Evolutionary conservation across 129 eudicot species (phyloP).

Genomic region (Apium graveolens): DNA sequence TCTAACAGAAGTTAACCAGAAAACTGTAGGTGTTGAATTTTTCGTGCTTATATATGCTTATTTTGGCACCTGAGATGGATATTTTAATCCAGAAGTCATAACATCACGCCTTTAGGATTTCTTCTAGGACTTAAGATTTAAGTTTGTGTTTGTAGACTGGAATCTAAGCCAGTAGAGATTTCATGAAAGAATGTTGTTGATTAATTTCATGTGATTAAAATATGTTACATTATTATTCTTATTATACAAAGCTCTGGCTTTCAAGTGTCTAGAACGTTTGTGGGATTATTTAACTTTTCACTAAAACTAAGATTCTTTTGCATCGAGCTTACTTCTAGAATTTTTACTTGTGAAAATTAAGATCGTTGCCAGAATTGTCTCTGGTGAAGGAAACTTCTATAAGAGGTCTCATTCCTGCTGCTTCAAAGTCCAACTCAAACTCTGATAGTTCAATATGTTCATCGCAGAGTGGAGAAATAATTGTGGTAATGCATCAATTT

Average conservation of each 20-base stretch:
- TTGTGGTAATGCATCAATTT: constrained; percentile 43
- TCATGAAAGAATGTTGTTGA: background rate
- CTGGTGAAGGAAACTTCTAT: constrained; percentile 71
- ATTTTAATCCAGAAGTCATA: background rate
- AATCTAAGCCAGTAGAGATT: background rate
- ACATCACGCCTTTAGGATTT: background rate
- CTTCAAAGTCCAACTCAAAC: constrained; percentile 41
- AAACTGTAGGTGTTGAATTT: background rate
- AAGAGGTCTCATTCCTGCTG: constrained; percentile 59
- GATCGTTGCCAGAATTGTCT: constrained; percentile 84
- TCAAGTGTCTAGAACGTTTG: background rate
- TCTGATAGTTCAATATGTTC: constrained; percentile 50
- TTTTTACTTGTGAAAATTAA: constrained; percentile 27
- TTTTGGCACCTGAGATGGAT: background rate
- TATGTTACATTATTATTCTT: background rate
- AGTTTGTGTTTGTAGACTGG: background rate
- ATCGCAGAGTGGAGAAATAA: constrained; percentile 66
- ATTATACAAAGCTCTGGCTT: background rate
- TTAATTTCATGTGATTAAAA: background rate
- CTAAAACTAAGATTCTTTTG: background rate
- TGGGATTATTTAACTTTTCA: background rate
- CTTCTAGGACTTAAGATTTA: background rate
- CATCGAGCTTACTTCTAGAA: background rate
- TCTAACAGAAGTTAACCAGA: too few relatives aligned
- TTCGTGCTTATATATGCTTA: background rate